Conservation (phyloP, 1,284 basidiomycete genomes). For the Malassezia sp. region DNA sequence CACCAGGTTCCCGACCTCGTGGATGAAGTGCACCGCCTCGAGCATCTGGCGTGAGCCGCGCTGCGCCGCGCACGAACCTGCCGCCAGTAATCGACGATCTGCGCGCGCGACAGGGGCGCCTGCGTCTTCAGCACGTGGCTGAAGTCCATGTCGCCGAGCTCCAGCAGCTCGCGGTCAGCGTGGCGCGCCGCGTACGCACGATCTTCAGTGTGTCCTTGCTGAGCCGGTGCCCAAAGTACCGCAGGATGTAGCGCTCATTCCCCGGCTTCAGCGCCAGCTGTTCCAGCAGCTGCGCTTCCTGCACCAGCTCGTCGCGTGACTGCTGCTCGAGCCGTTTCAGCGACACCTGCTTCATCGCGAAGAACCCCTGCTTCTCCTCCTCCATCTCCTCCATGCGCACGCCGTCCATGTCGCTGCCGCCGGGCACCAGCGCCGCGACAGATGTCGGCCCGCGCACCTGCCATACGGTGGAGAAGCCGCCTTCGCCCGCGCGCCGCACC, state of each 20-base stretch:
- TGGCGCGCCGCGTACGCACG: conserved; percentile 12
- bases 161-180: conserved; percentile 23
- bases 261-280: conserved; percentile 30
- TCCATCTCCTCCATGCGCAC: conserved; percentile 26
- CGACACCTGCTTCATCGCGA: conserved; percentile 44
- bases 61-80: no score
- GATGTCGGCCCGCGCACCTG: conserved; percentile 32
- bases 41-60: no score
- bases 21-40: conserved; percentile 45
- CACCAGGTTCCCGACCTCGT: conserved; percentile 36
- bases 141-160: conserved; percentile 43
- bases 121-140: conserved; percentile 27
- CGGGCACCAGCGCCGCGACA: conserved; percentile 20
- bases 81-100: conserved; percentile 35
- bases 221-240: conserved; percentile 43
- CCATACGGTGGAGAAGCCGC: conserved; percentile 44
- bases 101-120: conserved; percentile 22
- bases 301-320: conserved; percentile 37
- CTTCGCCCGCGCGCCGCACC: conserved; percentile 32
- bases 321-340: conserved; percentile 39
- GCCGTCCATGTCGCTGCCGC: conserved; percentile 14
- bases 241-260: conserved; percentile 36
- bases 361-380: conserved; percentile 36
- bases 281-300: conserved; percentile 39
- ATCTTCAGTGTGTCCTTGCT: conserved; percentile 38